Percentiles rank a stretch among this genome's conserved stretches.
Conservation (phyloP, 106 monocot genomes). For the Posidonia australis region DNA sequence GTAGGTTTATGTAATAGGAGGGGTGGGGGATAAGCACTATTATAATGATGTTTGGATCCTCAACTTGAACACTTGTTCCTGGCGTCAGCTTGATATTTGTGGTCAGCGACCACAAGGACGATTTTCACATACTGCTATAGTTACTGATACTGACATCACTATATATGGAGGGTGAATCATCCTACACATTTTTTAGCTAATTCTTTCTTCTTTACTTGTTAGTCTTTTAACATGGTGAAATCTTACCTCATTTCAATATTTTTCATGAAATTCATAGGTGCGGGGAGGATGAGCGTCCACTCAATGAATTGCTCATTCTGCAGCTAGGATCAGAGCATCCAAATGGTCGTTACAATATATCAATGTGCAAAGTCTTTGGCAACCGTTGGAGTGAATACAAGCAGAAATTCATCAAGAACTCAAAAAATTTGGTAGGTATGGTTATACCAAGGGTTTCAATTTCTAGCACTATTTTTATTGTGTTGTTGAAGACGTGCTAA, state of each 20-base stretch:
- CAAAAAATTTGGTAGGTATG: slow-evolving; percentile 32
- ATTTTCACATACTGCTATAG: slow-evolving; percentile 74
- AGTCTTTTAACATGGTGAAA: neutral
- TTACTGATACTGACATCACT: slow-evolving; percentile 49
- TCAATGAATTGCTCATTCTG: slow-evolving; percentile 76
- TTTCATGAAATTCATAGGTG: slow-evolving; percentile 48
- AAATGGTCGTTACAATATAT: slow-evolving; percentile 68
- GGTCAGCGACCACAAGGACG: slow-evolving; percentile 73
- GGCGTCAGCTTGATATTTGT: slow-evolving; percentile 62
- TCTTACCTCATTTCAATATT: too few species aligned
- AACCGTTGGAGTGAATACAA: slow-evolving; percentile 67
- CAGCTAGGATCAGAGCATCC: slow-evolving; percentile 74
- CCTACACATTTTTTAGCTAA: neutral
- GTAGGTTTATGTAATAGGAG: slow-evolving; percentile 83
- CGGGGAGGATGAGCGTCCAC: slow-evolving; percentile 87
- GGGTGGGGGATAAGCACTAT: slow-evolving; percentile 90
- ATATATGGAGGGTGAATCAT: slow-evolving; percentile 73
- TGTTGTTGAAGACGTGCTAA: neutral
- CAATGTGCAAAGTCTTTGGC: slow-evolving; percentile 73
- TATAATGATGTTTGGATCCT: slow-evolving; percentile 94
- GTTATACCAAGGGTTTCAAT: too few species aligned
- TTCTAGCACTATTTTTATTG: too few species aligned
- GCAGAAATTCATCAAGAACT: slow-evolving; percentile 32
- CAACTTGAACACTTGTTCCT: slow-evolving; percentile 39
- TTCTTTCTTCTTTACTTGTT: neutral